Evolutionary conservation across 1,139 yeast species (phyloP), one percentile per base, ranked within the genome.

Genomic region (Ashbya aceris): DNA sequence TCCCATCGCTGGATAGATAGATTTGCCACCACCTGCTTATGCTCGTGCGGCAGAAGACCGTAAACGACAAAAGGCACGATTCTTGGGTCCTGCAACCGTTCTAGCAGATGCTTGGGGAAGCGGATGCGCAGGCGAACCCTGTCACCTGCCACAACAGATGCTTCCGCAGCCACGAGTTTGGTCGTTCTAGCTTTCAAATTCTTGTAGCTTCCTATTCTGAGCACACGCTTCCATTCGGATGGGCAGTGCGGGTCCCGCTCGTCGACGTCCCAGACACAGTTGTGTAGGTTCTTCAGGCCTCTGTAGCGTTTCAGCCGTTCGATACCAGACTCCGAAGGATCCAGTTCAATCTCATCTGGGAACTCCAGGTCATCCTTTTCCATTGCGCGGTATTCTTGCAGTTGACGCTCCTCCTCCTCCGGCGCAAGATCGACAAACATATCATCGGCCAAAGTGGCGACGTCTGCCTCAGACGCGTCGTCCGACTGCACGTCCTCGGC

Each of bases 271-370:
- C 98, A 91, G 35, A 75, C 73, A 53, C 93, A 79, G 48, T 81
- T 79, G 39, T 82, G 79, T 48, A 93, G 66, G 36, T 84, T 83
- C 61, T 85, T 85, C 49, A 89, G 74, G 45, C 97, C 97, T 61
- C 97, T 74, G 63, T 86, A 91, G 45, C 86, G 74, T 30, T 70
- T 65, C 45, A 91, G 69, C 48, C 85, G 74, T 50, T 86, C 87
- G 53, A 74, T 76, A 10, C 85, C 98, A 8, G 83, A 73, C 51
- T 76, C 87, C 4, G 65, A 58, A 27, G 97, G 96, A 42, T 73
- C 75, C 39, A 91, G 67, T 61, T 93, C 97, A 43, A 89, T 66
- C 65, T 93, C 98, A 65, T 93, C 99, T 0, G 98, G 97, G 69
- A 87, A 91, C 54, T 91, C 96, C 36, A 79, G 72, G 59, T 91